These are phyloP conservation scores for Curvularia hawaiiensis DNA, from an alignment of 2,329 filamentous ascomycete species.

Conservation along the genomic window DNA sequence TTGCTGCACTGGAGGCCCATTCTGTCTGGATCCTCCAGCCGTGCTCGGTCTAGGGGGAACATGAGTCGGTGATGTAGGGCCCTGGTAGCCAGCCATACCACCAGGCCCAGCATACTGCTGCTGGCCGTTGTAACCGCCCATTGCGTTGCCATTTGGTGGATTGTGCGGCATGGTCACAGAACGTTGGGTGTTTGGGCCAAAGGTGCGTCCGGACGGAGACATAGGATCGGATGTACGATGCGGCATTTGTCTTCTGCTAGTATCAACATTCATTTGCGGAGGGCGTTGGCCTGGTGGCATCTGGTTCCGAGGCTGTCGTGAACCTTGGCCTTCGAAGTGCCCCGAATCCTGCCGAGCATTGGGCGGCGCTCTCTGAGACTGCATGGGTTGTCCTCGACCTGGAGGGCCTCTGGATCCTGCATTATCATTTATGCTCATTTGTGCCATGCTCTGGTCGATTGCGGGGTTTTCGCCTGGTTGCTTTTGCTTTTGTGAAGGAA, in stretches of 20 bases:
- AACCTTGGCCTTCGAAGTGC: conserved; percentile 39
- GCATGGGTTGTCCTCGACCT: conserved; percentile 30
- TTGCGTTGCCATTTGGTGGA: conserved; percentile 20
- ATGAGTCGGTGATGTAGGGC: conserved; percentile 43
- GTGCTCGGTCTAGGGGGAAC: conserved; percentile 46
- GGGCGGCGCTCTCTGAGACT: conserved; percentile 23
- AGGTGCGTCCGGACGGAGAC: conserved; percentile 38
- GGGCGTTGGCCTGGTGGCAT: conserved; percentile 32
- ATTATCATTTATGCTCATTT: conserved; percentile 39
- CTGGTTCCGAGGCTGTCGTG: conserved; percentile 33
- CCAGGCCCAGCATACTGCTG: conserved; percentile 45
- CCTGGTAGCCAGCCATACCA: conserved; percentile 43
- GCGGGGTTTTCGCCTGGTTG: conserved; percentile 22
- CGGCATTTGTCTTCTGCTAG: conserved; percentile 19
- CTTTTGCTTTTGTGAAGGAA: conserved; percentile 43
- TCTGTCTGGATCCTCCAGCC: conserved; percentile 38
- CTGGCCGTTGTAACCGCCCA: conserved; percentile 24
- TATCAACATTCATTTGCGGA: conserved; percentile 30
- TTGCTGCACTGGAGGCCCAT: conserved; percentile 25
- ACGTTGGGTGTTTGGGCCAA: conserved; percentile 40
- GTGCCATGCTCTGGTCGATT: conserved; percentile 44
- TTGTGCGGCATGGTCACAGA: conserved; percentile 48
- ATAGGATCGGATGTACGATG: conserved; percentile 26
- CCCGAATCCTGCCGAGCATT: conserved; percentile 44
- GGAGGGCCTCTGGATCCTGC: conserved; percentile 24